A percentile compares a stretch with the other conserved stretches of the same genome.
These are phyloP conservation scores for Xylaria scruposa DNA, from an alignment of 495 filamentous ascomycete species.

Conservation along the genomic window DNA sequence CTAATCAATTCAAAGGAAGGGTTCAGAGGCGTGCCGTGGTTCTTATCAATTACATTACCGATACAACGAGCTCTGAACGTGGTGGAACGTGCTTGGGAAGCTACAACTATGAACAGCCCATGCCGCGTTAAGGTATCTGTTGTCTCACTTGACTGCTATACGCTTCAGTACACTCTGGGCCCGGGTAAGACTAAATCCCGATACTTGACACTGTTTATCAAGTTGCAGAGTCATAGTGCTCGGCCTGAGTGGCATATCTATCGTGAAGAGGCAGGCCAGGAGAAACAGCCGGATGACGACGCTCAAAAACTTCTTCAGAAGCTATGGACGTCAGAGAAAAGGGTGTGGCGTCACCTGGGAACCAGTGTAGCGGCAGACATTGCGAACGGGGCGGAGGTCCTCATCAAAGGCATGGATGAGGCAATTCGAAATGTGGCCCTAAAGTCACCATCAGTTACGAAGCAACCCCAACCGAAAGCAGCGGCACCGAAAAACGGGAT, in stretches of 20 bases:
- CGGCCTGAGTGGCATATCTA: conserved; percentile 51
- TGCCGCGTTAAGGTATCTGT: conserved; percentile 50
- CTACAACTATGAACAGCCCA: conserved; percentile 38
- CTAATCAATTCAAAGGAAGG: conserved; percentile 61
- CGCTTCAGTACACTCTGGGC: conserved; percentile 53
- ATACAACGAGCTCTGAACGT: conserved; percentile 68
- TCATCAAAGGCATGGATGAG: conserved; percentile 44
- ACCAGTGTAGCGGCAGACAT: conserved; percentile 42
- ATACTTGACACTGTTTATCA: conserved; percentile 49
- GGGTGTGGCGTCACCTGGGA: conserved; percentile 42
- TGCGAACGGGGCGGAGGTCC: conserved; percentile 42
- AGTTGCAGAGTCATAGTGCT: conserved; percentile 40
- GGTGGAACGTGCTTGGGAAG: conserved; percentile 55
- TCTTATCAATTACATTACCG: conserved; percentile 66
- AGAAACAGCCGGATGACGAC: conserved; percentile 44
- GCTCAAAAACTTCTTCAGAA: conserved; percentile 48
- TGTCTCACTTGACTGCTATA: conserved; percentile 55
- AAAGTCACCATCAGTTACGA: conserved; percentile 34
- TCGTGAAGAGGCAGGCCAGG: conserved; percentile 35
- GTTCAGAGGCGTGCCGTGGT: conserved; percentile 45
- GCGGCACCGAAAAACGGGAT: conserved; percentile 28
- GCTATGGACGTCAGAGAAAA: conserved; percentile 45
- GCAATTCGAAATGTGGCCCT: conserved; percentile 33
- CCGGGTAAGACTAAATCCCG: conserved; percentile 30
- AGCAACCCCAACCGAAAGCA: conserved; percentile 32